Conservation (phyloP, 768 basidiomycete species). For the Exidia glandulosa region DNA sequence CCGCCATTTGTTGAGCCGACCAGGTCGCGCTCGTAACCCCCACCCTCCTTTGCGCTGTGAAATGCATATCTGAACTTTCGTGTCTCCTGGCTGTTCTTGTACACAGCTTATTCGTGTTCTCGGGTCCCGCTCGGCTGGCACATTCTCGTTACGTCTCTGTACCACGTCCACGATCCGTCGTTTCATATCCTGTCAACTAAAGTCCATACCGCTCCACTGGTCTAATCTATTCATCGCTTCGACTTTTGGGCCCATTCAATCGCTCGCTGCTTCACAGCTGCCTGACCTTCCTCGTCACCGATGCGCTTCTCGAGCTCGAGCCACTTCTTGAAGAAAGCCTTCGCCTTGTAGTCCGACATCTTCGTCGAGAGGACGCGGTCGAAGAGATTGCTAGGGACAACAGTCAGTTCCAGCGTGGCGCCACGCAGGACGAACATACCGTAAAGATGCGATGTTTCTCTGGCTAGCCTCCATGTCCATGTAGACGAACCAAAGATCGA, state of each 20-base stretch:
- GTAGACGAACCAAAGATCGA: slow-evolving; percentile 94
- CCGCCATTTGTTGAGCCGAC: slow-evolving; percentile 35
- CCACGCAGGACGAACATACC: slow-evolving; percentile 32
- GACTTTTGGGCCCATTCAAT: slow-evolving; percentile 81
- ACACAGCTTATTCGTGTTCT: not conserved
- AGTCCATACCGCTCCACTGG: not conserved
- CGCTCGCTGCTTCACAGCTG: slow-evolving; percentile 76
- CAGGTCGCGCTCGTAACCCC: slow-evolving; percentile 41
- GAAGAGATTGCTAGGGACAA: slow-evolving; percentile 61
- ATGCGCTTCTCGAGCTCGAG: slow-evolving; percentile 74
- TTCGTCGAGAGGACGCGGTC: slow-evolving; percentile 72
- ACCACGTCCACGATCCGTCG: slow-evolving; percentile 6
- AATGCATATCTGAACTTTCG: not conserved
- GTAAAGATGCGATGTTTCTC: slow-evolving; percentile 63
- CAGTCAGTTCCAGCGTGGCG: not conserved
- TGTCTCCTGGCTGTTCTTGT: not conserved
- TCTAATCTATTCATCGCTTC: slow-evolving; percentile 3
- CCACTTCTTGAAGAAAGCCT: slow-evolving; percentile 98
- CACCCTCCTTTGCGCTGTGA: slow-evolving; percentile 5
- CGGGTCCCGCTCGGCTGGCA: slow-evolving; percentile 2
- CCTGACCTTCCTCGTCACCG: slow-evolving; percentile 78
- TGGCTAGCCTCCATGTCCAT: slow-evolving; percentile 90
- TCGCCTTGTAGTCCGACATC: slow-evolving; percentile 91
- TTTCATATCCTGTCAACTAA: slow-evolving; percentile 22
- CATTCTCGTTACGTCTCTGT: not conserved